Percentiles rank a stretch among this genome's conserved stretches.
These are phyloP conservation scores for Boletus speciosus DNA, from an alignment of 768 basidiomycete genomes.

Conservation along the genomic window DNA sequence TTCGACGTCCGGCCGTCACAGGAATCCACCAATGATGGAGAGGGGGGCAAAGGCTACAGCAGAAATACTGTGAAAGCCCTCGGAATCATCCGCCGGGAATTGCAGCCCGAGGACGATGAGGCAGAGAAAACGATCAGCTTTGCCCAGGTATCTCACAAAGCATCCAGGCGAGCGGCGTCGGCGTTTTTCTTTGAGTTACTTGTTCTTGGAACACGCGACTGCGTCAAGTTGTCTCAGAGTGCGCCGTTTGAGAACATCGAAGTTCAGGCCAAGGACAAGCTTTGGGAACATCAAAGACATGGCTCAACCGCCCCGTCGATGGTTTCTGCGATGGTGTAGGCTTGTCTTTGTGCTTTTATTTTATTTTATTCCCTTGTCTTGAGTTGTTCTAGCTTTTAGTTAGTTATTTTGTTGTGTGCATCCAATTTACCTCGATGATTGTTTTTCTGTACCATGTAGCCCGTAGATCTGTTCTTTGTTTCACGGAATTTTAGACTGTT, in stretches of 20 bases:
- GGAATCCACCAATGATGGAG: conserved; percentile 43
- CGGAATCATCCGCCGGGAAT: conserved; percentile 66
- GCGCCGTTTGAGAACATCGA: conserved; percentile 84
- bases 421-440: neutral
- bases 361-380: neutral
- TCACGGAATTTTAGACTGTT: neutral
- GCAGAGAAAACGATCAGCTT: conserved; percentile 73
- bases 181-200: conserved; percentile 98
- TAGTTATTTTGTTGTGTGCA: neutral
- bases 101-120: conserved; percentile 51
- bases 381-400: conserved; percentile 15
- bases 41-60: conserved; percentile 75
- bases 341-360: neutral
- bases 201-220: conserved; percentile 90
- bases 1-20: conserved; percentile 66
- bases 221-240: conserved; percentile 73
- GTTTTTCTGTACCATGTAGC: conserved; percentile 8
- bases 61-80: conserved; percentile 87
- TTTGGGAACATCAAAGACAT: conserved; percentile 73
- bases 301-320: conserved; percentile 44
- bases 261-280: conserved; percentile 72
- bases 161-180: conserved; percentile 86
- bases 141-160: conserved; percentile 74
- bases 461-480: neutral
- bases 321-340: conserved; percentile 39